Conservation (phyloP, 441 rosid species). For the Populus hybrid region DNA sequence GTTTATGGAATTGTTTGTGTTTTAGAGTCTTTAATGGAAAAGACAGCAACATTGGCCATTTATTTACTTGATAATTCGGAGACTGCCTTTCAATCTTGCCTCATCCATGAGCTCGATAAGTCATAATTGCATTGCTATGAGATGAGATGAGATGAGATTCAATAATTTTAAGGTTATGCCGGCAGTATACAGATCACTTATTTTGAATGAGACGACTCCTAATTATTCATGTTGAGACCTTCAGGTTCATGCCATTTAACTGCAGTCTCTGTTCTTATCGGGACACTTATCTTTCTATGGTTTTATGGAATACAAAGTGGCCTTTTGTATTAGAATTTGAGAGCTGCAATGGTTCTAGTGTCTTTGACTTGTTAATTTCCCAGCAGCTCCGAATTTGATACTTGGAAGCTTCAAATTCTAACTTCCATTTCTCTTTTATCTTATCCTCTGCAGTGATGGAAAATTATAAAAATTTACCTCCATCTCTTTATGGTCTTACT, state of each 20-base stretch:
- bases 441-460: slow-evolving; percentile 55
- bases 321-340: not conserved
- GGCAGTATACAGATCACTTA: not conserved
- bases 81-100: too few species aligned
- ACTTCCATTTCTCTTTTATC: not conserved
- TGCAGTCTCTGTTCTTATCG: not conserved
- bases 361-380: not conserved
- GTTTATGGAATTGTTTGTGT: not conserved
- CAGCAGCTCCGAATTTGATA: not conserved
- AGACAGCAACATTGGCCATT: too few species aligned
- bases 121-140: not conserved
- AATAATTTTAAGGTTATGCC: not conserved
- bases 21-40: not conserved
- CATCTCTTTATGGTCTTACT: slow-evolving; percentile 70
- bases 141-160: not conserved
- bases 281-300: not conserved
- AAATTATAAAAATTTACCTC: slow-evolving; percentile 74
- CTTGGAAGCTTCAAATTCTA: slow-evolving; percentile 4
- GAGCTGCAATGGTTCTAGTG: not conserved
- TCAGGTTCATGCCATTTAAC: not conserved
- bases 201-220: not conserved
- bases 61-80: too few species aligned
- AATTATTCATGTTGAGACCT: not conserved
- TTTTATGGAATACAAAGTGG: not conserved
- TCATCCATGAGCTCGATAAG: too few species aligned